A percentile compares a stretch with the other conserved stretches of the same genome.
Conservation (phyloP, 768 basidiomycete genomes). For the Boletus subparvulus region DNA sequence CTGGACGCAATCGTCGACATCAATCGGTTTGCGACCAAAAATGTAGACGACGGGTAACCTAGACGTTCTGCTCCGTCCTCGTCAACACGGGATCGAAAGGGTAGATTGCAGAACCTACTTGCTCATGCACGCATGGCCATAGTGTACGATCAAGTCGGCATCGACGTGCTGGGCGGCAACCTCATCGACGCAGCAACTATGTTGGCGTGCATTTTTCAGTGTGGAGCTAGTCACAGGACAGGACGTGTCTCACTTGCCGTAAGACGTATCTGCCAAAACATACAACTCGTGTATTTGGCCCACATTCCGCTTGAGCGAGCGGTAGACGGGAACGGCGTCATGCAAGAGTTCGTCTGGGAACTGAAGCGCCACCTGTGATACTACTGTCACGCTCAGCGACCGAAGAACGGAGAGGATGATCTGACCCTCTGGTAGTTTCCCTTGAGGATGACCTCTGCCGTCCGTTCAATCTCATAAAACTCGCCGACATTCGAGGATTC, state of each 20-base stretch:
- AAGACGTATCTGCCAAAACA: conserved; percentile 96
- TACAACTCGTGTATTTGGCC: conserved; percentile 61
- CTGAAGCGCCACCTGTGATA: conserved; percentile 76
- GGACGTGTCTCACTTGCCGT: conserved; percentile 68
- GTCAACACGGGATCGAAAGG: not conserved
- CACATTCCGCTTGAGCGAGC: conserved; percentile 54
- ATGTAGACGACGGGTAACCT: conserved; percentile 89
- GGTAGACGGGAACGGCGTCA: conserved; percentile 83
- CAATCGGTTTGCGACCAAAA: conserved; percentile 73
- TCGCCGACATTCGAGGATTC: conserved; percentile 48
- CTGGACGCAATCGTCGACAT: conserved; percentile 50
- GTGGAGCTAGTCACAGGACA: not conserved
- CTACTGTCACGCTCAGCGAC: not conserved
- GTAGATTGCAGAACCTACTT: conserved; percentile 51
- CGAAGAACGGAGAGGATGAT: not conserved
- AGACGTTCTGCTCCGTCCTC: conserved; percentile 58
- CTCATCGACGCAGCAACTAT: conserved; percentile 93
- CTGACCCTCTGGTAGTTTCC: conserved; percentile 72
- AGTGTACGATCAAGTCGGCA: conserved; percentile 90
- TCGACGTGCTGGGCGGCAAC: conserved; percentile 93
- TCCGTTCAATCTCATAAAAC: conserved; percentile 75
- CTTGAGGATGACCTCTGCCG: conserved; percentile 55
- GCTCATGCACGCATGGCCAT: conserved; percentile 95
- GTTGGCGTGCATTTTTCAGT: not conserved
- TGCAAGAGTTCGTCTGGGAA: conserved; percentile 93